These are phyloP conservation scores for Tetraselmis chui DNA, from an alignment of 139 green algal species.

Conservation along the genomic window DNA sequence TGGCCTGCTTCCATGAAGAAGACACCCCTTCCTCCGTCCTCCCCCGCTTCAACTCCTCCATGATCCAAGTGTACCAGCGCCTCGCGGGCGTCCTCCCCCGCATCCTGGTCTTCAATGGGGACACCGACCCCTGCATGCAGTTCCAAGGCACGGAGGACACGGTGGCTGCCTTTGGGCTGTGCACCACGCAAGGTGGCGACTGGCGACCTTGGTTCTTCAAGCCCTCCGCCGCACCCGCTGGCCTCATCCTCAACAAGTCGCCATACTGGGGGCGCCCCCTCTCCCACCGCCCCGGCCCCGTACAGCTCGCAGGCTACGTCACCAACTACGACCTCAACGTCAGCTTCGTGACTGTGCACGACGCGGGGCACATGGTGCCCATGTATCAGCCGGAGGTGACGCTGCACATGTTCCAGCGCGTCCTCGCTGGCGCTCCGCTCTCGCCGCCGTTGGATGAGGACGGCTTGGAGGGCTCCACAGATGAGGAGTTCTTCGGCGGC, in stretches of 20 bases:
- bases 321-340: constrained; percentile 17
- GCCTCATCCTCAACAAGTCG: constrained; percentile 9
- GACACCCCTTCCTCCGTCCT: neutral
- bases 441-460: neutral
- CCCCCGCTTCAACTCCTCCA: neutral
- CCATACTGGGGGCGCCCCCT: constrained; percentile 14
- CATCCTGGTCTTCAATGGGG: constrained; percentile 27
- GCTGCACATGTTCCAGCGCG: constrained; percentile 13
- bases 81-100: constrained; percentile 4
- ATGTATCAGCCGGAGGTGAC: constrained; percentile 12
- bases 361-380: constrained; percentile 25
- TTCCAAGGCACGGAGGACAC: constrained; percentile 24
- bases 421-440: constrained; percentile 11
- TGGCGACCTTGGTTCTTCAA: constrained; percentile 28
- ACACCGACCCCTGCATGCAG: constrained; percentile 27
- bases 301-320: constrained; percentile 23
- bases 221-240: neutral
- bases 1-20: constrained; percentile 21
- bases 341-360: constrained; percentile 24
- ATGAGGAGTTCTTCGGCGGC: neutral
- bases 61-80: constrained; percentile 21
- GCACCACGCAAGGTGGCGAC: constrained; percentile 1
- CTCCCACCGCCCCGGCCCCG: neutral
- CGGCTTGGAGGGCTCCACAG: neutral
- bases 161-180: constrained; percentile 11